Percentiles rank a stretch among this genome's conserved stretches.
Evolutionary conservation across 306 rosid species (phyloP).

Genomic region (Begonia loranthoides): DNA sequence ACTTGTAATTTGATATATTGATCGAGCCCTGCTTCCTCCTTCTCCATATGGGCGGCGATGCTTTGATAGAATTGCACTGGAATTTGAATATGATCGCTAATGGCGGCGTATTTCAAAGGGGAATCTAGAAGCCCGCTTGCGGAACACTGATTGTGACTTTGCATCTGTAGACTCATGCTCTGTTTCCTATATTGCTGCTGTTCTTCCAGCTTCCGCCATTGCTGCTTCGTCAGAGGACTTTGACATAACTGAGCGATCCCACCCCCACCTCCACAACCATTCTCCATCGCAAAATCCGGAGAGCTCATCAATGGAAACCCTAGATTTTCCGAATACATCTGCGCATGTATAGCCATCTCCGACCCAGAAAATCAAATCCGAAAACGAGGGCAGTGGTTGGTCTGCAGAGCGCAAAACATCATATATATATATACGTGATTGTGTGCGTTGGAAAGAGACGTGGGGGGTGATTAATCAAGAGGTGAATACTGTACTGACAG

Average conservation of each 20-base stretch:
- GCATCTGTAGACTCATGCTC: constrained; percentile 3
- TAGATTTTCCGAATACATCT: constrained; percentile 24
- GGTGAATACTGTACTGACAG: neutral
- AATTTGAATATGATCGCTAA: neutral
- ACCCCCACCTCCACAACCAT: constrained; percentile 4
- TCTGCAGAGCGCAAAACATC: constrained; percentile 1
- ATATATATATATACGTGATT: neutral
- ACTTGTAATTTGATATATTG: constrained; percentile 48
- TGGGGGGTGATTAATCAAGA: neutral
- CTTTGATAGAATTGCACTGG: constrained; percentile 9
- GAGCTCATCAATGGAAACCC: constrained; percentile 26
- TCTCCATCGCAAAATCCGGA: constrained; percentile 9
- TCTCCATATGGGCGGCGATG: constrained; percentile 24
- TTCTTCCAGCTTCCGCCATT: constrained; percentile 5
- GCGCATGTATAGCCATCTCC: constrained; percentile 55
- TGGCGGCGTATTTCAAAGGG: constrained; percentile 5
- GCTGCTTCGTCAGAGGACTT: constrained; percentile 23
- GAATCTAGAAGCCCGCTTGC: constrained; percentile 7
- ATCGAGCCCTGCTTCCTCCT: constrained; percentile 34
- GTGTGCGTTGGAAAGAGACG: constrained; percentile 11
- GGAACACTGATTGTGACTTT: constrained; percentile 5
- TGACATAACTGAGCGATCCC: constrained; percentile 19
- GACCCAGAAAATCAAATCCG: neutral
- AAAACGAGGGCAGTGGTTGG: too few species aligned
- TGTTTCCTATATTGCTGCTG: constrained; percentile 11